Base-by-base conservation (phyloP, 1,139 yeast species). In the Kurtzmaniella quercitrusa region DNA sequence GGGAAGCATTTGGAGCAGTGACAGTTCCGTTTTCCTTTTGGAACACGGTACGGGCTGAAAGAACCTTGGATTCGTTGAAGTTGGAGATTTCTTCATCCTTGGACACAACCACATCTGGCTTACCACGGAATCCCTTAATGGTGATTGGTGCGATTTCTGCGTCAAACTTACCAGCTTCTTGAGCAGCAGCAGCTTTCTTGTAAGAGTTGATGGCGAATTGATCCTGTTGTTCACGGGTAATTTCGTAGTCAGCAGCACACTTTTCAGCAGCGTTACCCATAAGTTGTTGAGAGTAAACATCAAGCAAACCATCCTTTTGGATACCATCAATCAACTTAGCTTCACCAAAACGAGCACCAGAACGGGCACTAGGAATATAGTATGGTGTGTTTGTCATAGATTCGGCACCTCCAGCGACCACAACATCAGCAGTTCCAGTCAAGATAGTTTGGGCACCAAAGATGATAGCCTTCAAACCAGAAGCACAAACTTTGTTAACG, bases 191-290 rank as follows among this genome's bases (percentile, higher is more conserved):
- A 21, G 98, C 96, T 64, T 86, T 88, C 53, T 72, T 75, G 63
- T 84, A 84, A 7, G 91, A 83, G 41, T 57, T 62, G 49, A 84
- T 72, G 45, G 91, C 93, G 60, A 76, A 84, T 40, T 76, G 71
- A 61, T 84, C 94, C 64, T 84, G 91, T 45, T 78, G 80, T 46
- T 82, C 85, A 66, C 91, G 78, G 33, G 87, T 56, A 50, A 84
- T 63, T 11, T 59, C 60, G 61, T 82, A 76, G 56, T 84, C 91
- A 45, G 71, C 71, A 42, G 98, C 98, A 71, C 97, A 88, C 65
- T 88, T 88, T 70, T 93, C 98, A 53, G 95, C 98, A 50, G 94
- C 89, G 47, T 85, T 84, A 61, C 98, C 98, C 98, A 93, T 93
- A 51, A 95, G 87, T 53, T 74, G 68, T 52, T 81, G 80, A 54